Evolutionary conservation across 2,329 filamentous ascomycete species (phyloP).

Genomic region (Kalaharituber pfeilii): DNA sequence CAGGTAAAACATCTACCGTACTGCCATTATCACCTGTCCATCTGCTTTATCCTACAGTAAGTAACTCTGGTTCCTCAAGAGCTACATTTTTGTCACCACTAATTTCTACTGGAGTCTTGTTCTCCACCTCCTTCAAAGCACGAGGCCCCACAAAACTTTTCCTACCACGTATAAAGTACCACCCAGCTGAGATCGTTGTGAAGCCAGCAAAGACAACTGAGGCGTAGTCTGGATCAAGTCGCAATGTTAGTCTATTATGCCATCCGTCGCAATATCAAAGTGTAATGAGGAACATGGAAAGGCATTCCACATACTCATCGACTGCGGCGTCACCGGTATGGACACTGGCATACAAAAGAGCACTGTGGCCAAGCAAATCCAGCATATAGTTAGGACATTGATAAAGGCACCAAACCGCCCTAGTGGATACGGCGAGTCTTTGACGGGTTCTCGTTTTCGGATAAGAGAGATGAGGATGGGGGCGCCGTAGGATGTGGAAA

Average conservation of each 20-base stretch:
- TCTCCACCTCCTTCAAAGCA: conserved; percentile 5
- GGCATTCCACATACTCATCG: conserved; percentile 34
- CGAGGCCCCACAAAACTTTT: conserved; percentile 45
- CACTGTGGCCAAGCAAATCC: conserved; percentile 52
- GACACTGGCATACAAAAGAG: conserved; percentile 60
- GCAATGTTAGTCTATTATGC: not conserved
- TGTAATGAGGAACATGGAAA: not conserved
- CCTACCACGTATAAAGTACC: conserved; percentile 46
- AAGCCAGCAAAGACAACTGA: conserved; percentile 49
- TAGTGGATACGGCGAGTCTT: conserved; percentile 48
- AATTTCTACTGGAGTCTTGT: too few species aligned
- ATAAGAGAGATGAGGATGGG: conserved; percentile 56
- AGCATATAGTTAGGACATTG: conserved; percentile 49
- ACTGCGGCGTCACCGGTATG: conserved; percentile 37
- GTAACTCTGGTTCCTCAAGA: too few species aligned
- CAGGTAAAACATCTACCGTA: too few species aligned
- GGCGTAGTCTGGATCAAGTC: conserved; percentile 35
- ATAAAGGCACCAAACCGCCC: conserved; percentile 51
- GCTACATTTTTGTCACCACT: too few species aligned
- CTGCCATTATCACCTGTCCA: too few species aligned
- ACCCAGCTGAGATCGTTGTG: conserved; percentile 39
- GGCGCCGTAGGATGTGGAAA: conserved; percentile 57
- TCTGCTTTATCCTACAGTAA: too few species aligned
- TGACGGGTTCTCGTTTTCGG: conserved; percentile 47
- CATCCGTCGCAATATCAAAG: not conserved